Evolutionary conservation across 2,329 filamentous ascomycete species (phyloP).

Genomic region (Ophiostoma montium): DNA sequence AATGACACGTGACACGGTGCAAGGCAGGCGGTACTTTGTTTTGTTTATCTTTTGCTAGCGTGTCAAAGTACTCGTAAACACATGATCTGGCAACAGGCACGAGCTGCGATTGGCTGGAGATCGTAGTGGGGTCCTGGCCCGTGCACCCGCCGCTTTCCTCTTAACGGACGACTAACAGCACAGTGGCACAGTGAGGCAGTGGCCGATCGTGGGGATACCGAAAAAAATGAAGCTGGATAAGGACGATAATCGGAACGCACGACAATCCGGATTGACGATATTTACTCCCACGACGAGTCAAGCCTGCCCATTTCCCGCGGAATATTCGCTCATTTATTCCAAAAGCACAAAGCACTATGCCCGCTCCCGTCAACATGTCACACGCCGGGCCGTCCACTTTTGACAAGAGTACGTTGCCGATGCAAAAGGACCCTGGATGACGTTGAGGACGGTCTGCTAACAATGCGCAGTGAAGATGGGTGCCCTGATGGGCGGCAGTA

Average conservation of each 20-base stretch:
- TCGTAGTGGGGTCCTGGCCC: neutral
- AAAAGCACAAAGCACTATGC: slow-evolving; percentile 18
- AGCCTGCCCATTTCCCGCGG: too few species aligned
- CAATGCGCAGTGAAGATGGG: slow-evolving; percentile 76
- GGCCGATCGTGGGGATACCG: neutral
- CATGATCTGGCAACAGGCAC: neutral
- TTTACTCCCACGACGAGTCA: neutral
- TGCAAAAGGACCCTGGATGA: neutral
- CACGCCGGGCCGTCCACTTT: slow-evolving; percentile 33
- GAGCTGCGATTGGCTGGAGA: slow-evolving; percentile 4
- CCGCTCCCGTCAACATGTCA: slow-evolving; percentile 18
- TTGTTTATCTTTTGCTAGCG: neutral
- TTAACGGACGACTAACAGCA: neutral
- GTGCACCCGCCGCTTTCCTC: neutral
- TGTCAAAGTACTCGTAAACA: neutral
- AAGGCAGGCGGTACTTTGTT: neutral
- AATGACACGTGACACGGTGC: neutral
- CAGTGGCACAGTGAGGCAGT: neutral
- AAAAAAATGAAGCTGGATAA: neutral
- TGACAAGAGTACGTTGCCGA: slow-evolving; percentile 35
- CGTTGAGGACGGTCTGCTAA: slow-evolving; percentile 14
- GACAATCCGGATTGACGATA: neutral
- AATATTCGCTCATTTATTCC: neutral
- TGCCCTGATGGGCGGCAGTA: slow-evolving; percentile 96
- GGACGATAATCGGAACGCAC: too few species aligned